Base-by-base conservation (phyloP, 225 moss, liverwort and hornwort species). In the Pseudisothecium myosuroides region DNA sequence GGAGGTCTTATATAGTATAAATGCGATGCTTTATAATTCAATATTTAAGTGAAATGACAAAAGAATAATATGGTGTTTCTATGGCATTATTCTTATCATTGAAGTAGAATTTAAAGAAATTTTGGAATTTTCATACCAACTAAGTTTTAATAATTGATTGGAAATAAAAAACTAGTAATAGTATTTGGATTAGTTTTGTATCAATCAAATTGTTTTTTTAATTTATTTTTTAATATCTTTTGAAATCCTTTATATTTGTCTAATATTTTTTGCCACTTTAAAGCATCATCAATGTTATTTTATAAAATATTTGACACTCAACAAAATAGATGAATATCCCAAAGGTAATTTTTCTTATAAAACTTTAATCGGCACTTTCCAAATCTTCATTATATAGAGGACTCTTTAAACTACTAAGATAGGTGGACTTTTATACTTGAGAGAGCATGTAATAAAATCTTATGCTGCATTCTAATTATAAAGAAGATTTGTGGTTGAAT, bases 1-100 rank as follows among this genome's bases (percentile, higher is more conserved):
- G 7, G 7, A 2, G 15, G 0, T n/a, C 10, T 45, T 6, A 3
- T 17, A 10, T 17, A 5, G 2, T 28, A 28, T 73, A 28, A 28
- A 45, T 73, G 17, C 0, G 1, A 1, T 73, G 45, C n/a, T 43
- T 45, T 28, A 41, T 17, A 15, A 26, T 28, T 28, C 28, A 28
- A 73, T 45, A 28, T 73, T 72, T 10, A 45, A 3, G 17, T 10
- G 5, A 73, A 72, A 28, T 39, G 14, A 69, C 4, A 69, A 67
- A 69, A 23, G 14, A 41, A 71, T 71, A 71, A 26, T 71, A 41
- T 24, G 7, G 4, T n/a, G 23, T 39, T n/a, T 69, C 9, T 39
- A 39, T 39, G 4, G 8, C 41, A 26, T 41, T 71, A 23, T 41
- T 14, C 12, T 4, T 5, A 26, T 41, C 4, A 39, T 13, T 69